Percentiles rank a stretch among this genome's conserved stretches.
These are phyloP conservation scores for Lactarius pseudohatsudake DNA, from an alignment of 768 basidiomycete genomes.

Conservation along the genomic window DNA sequence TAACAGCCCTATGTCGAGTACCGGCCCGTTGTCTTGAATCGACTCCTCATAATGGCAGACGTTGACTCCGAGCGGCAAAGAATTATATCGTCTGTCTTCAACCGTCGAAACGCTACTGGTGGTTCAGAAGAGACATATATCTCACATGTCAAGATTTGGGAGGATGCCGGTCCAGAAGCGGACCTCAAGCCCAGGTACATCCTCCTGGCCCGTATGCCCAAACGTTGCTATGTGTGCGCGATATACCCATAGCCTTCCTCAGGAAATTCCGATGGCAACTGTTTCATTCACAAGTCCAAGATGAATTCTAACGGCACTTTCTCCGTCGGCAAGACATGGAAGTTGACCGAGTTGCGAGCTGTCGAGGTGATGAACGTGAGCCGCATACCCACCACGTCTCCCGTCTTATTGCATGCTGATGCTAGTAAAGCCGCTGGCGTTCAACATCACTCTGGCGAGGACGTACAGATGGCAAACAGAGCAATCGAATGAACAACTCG, in stretches of 20 bases:
- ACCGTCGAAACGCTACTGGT: slow-evolving; percentile 62
- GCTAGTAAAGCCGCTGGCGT: slow-evolving; percentile 51
- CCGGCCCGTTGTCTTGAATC: slow-evolving; percentile 18
- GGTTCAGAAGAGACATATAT: slow-evolving; percentile 77
- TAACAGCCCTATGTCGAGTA: not conserved
- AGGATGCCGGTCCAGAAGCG: slow-evolving; percentile 70
- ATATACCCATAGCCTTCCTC: slow-evolving; percentile 24
- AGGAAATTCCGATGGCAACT: slow-evolving; percentile 63
- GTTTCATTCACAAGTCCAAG: slow-evolving; percentile 94
- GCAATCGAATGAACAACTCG: slow-evolving; percentile 62
- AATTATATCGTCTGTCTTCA: slow-evolving; percentile 85
- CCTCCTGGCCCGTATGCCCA: slow-evolving; percentile 80
- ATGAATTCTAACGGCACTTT: slow-evolving; percentile 91
- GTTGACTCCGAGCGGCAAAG: slow-evolving; percentile 55
- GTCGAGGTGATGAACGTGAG: slow-evolving; percentile 59
- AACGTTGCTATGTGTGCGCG: slow-evolving; percentile 8
- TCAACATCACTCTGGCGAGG: slow-evolving; percentile 85
- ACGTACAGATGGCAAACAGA: slow-evolving; percentile 92
- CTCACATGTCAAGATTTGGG: slow-evolving; percentile 90
- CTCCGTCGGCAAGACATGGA: slow-evolving; percentile 98
- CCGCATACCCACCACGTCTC: slow-evolving; percentile 5
- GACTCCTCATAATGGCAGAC: slow-evolving; percentile 38
- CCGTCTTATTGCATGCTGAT: slow-evolving; percentile 4
- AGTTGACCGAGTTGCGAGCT: slow-evolving; percentile 72
- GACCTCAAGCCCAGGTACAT: slow-evolving; percentile 88